phyloP scores from a whole-genome alignment of 768 basidiomycete genomes.

The Lactarius psammicola region DNA sequence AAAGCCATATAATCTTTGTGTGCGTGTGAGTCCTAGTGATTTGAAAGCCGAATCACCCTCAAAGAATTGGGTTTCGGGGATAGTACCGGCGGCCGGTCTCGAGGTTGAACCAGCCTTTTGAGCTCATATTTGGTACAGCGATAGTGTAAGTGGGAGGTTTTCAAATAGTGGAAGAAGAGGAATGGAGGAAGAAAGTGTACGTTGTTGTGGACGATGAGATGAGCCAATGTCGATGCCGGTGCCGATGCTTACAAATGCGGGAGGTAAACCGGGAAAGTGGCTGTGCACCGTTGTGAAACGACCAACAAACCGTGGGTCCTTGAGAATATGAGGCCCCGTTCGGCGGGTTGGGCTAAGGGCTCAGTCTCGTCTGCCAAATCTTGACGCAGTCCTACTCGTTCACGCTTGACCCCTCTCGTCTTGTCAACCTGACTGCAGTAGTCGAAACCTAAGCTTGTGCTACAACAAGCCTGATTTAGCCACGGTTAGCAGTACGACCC shows the following conservation, averaged over 20 bases:
- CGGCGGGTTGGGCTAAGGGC: too few relatives aligned
- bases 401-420: too few relatives aligned
- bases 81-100: constrained; percentile 58
- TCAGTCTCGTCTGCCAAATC: too few relatives aligned
- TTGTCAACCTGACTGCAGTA: too few relatives aligned
- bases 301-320: too few relatives aligned
- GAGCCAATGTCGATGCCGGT: background rate
- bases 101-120: constrained; percentile 85
- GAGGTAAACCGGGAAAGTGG: background rate
- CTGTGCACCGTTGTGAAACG: background rate
- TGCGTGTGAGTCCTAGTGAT: constrained; percentile 73
- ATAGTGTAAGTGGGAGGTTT: background rate
- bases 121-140: constrained; percentile 42
- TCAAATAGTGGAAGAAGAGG: background rate
- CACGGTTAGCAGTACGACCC: too few relatives aligned
- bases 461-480: too few relatives aligned
- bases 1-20: constrained; percentile 84
- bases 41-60: constrained; percentile 89
- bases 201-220: background rate
- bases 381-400: too few relatives aligned
- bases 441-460: too few relatives aligned
- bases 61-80: constrained; percentile 80
- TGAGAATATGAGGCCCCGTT: too few relatives aligned
- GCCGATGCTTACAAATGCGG: background rate
- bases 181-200: background rate